Conservation (phyloP, 495 filamentous ascomycete genomes). For the Penicillium chermesinum region DNA sequence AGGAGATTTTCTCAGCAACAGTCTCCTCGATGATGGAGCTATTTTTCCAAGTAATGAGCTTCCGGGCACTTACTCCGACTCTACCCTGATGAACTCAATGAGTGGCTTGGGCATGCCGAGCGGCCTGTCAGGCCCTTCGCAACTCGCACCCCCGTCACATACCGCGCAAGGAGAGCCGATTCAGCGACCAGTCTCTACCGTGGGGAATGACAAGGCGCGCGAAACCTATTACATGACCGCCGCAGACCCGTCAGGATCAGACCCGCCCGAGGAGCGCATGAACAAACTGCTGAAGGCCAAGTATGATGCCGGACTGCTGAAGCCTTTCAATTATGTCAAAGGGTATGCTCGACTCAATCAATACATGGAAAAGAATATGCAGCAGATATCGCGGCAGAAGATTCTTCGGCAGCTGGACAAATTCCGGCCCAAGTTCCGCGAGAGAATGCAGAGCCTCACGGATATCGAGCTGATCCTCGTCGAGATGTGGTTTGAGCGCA, state of each 20-base stretch:
- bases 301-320: slow-evolving; percentile 87
- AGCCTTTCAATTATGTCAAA: slow-evolving; percentile 97
- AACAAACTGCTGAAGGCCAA: slow-evolving; percentile 91
- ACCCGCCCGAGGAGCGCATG: slow-evolving; percentile 90
- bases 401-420: slow-evolving; percentile 85
- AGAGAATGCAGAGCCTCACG: slow-evolving; percentile 84
- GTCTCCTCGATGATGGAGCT: slow-evolving; percentile 72
- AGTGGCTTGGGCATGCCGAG: slow-evolving; percentile 30
- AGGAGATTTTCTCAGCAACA: slow-evolving; percentile 90
- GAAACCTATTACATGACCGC: slow-evolving; percentile 95
- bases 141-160: slow-evolving; percentile 35
- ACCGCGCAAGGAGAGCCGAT: slow-evolving; percentile 51
- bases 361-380: slow-evolving; percentile 87
- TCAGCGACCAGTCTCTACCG: slow-evolving; percentile 51
- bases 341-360: slow-evolving; percentile 82
- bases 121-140: slow-evolving; percentile 32
- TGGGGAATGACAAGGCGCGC: slow-evolving; percentile 72
- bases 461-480: slow-evolving; percentile 90
- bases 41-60: slow-evolving; percentile 60
- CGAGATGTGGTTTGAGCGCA: slow-evolving; percentile 98
- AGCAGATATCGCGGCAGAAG: slow-evolving; percentile 70
- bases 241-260: slow-evolving; percentile 87
- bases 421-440: slow-evolving; percentile 92
- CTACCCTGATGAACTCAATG: slow-evolving; percentile 49
- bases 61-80: slow-evolving; percentile 51